These are phyloP conservation scores for Ophiostoma quercus DNA, from an alignment of 2,329 filamentous ascomycete genomes.

Conservation along the genomic window DNA sequence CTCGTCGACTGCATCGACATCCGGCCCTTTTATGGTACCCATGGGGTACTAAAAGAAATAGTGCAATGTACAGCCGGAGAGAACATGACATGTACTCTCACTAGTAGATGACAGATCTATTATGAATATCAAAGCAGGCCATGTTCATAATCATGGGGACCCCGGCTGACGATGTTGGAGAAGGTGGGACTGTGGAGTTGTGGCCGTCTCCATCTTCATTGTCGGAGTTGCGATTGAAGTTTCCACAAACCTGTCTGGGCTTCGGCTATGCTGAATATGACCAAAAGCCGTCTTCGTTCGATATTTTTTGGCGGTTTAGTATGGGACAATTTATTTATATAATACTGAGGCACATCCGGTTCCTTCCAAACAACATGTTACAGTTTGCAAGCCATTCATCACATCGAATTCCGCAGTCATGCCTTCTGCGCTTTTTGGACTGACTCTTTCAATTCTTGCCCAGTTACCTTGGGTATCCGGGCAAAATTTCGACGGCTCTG, in stretches of 20 bases:
- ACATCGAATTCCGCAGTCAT: not conserved
- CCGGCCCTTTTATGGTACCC: conserved; percentile 13
- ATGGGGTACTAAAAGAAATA: not conserved
- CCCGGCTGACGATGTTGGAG: not conserved
- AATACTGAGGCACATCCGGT: not conserved
- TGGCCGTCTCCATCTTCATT: not conserved
- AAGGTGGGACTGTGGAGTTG: not conserved
- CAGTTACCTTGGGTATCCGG: conserved; percentile 9
- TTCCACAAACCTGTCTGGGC: not conserved
- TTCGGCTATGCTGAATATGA: not conserved
- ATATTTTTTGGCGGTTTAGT: no score
- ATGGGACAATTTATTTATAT: not conserved
- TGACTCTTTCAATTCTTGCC: conserved; percentile 5
- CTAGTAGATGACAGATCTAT: not conserved
- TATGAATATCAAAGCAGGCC: not conserved
- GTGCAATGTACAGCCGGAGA: no score
- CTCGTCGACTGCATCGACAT: not conserved
- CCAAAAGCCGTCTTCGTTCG: not conserved
- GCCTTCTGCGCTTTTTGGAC: conserved; percentile 14
- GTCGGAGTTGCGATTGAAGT: not conserved
- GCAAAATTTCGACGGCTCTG: conserved; percentile 8
- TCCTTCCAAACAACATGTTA: not conserved
- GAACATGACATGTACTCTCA: no score
- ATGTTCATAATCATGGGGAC: not conserved
- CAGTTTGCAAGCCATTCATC: not conserved